Base-by-base conservation (phyloP, 441 rosid genomes). In the Caryocar brasiliense region DNA sequence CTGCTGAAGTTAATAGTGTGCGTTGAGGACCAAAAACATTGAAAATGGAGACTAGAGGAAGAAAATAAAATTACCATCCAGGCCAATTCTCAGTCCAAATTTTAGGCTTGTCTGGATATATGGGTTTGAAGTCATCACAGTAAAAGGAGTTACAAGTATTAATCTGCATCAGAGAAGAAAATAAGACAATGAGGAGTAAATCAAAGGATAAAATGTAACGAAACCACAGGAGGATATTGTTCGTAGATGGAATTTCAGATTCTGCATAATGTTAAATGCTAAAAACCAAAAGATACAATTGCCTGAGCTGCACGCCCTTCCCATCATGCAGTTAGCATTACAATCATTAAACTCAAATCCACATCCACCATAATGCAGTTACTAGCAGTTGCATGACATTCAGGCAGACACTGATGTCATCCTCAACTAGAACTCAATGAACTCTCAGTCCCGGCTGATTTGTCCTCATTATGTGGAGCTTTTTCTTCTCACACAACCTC, bases 11-110 rank as follows among this genome's bases (percentile, higher is more conserved):
- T n/a, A n/a, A n/a, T n/a, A n/a, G n/a, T n/a, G n/a, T n/a, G n/a
- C n/a, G n/a, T n/a, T n/a, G n/a, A n/a, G n/a, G n/a, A n/a, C n/a
- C n/a, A n/a, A n/a, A n/a, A n/a, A 44, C 2, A 49, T 15, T 8
- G 15, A 37, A 18, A 33, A 34, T 40, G 8, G 21, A 26, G 54
- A 51, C 22, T 5, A 55, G 19, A 30, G 7, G 18, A 37, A 12
- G 52, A 69, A 25, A 20, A 47, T 15, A 66, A 50, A 19, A 36
- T 65, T 83, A 91, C 98, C 98, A 92, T 83, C 98, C 96, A 70
- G 98, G 96, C 98, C 98, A 92, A 59, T 92, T 87, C 79, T 92
- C 96, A 34, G 98, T 92, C 96, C 98, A 92, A 21, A 92, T 77
- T 62, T 87, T 92, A n/a, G 98, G 98, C 69, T 80, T 85, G 73